Evolutionary conservation across 805 yeast species (phyloP).

Genomic region (Candida ortonii): DNA sequence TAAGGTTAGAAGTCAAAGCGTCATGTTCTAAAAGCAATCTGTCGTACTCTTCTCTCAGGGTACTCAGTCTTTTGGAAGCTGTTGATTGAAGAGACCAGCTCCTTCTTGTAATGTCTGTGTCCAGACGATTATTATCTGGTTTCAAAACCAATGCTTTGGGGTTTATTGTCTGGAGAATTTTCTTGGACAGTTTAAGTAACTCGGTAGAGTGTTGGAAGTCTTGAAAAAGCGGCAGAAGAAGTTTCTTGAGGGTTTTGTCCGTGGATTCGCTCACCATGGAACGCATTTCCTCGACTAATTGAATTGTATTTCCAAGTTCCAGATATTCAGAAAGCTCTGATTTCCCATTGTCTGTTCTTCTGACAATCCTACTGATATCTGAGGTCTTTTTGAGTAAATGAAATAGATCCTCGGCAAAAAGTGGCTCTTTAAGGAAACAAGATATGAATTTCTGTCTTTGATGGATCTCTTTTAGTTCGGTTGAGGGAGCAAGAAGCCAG

Average conservation of each 20-base stretch:
- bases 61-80: constrained; percentile 20
- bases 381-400: constrained; percentile 43
- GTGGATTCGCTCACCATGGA: constrained; percentile 13
- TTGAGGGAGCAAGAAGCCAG: constrained; percentile 81
- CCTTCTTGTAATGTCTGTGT: constrained; percentile 23
- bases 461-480: constrained; percentile 52
- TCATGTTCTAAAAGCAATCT: constrained; percentile 12
- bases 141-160: constrained; percentile 18
- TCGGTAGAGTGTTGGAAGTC: constrained; percentile 13
- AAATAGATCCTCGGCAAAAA: constrained; percentile 33
- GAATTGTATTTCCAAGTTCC: constrained; percentile 29
- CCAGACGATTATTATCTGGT: constrained; percentile 18
- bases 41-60: constrained; percentile 22
- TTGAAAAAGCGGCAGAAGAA: constrained; percentile 22
- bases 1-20: constrained; percentile 10
- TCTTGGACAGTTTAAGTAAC: constrained; percentile 24
- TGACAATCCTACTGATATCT: constrained; percentile 60
- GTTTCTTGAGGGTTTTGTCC: constrained; percentile 5
- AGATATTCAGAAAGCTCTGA: constrained; percentile 31
- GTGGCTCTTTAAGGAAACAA: constrained; percentile 35
- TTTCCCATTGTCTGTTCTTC: constrained; percentile 46
- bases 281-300: constrained; percentile 29
- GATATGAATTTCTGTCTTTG: constrained; percentile 53
- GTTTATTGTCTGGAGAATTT: constrained; percentile 29
- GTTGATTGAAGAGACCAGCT: constrained; percentile 27